phyloP scores from a whole-genome alignment of 352 stramenopile genomes.

The Phytophthora kernoviae region DNA sequence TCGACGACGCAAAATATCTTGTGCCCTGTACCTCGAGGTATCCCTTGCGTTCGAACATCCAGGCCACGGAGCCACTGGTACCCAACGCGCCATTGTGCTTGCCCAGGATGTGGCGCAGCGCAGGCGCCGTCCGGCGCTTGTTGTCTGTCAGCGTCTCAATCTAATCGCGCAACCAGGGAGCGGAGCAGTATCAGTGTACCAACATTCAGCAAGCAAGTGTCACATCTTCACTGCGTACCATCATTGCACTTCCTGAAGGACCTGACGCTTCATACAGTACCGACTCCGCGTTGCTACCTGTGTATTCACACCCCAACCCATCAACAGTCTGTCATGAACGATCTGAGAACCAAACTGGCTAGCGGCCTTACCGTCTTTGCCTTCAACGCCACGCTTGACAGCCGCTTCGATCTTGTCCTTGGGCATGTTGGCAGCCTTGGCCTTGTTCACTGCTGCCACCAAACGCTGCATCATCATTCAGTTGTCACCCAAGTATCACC shows the following conservation, averaged over 20 bases:
- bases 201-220: background rate
- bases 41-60: conserved; percentile 88
- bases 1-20: background rate
- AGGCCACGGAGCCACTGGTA: conserved; percentile 80
- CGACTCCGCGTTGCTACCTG: conserved; percentile 66
- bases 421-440: conserved; percentile 83
- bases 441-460: conserved; percentile 65
- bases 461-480: conserved; percentile 47
- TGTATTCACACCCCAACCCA: background rate
- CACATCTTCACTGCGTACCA: conserved; percentile 38
- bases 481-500: background rate
- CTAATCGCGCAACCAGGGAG: conserved; percentile 24
- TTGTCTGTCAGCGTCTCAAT: conserved; percentile 89
- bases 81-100: conserved; percentile 71
- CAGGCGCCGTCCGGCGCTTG: conserved; percentile 78
- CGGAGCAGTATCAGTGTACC: background rate
- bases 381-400: conserved; percentile 82
- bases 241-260: conserved; percentile 72
- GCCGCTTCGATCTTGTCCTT: conserved; percentile 86
- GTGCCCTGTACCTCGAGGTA: conserved; percentile 65
- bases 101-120: conserved; percentile 76
- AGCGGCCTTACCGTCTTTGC: conserved; percentile 58
- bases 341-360: background rate
- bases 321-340: background rate
- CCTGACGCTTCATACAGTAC: conserved; percentile 83